Percentiles rank a stretch among this genome's conserved stretches.
Conservation (phyloP, 1,284 basidiomycete species). For the Sphaerobolus stellatus region DNA sequence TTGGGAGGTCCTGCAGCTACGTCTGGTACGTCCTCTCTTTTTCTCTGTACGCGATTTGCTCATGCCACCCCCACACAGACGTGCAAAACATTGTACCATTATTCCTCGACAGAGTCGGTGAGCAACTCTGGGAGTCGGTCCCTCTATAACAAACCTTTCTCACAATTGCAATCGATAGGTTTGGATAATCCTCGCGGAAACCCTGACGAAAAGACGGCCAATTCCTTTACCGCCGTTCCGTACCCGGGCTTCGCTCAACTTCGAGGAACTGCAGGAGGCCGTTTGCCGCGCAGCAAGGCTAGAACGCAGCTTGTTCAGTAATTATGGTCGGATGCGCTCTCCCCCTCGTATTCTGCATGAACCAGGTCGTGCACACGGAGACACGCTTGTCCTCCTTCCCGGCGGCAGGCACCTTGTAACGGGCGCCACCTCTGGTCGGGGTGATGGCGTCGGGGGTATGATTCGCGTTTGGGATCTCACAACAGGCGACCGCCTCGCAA, state of each 20-base stretch:
- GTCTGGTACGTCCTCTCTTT: conserved; percentile 7
- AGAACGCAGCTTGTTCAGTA: conserved; percentile 12
- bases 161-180: neutral
- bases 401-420: conserved; percentile 11
- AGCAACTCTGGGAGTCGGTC: neutral
- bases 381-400: conserved; percentile 9
- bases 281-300: conserved; percentile 11
- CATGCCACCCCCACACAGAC: conserved; percentile 8
- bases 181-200: conserved; percentile 12
- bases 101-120: conserved; percentile 2
- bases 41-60: neutral
- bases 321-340: conserved; percentile 7
- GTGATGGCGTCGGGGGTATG: conserved; percentile 2
- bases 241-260: conserved; percentile 4
- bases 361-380: conserved; percentile 9
- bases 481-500: conserved; percentile 3
- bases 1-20: conserved; percentile 5
- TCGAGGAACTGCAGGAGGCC: conserved; percentile 2
- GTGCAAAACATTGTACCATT: conserved; percentile 9
- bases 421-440: conserved; percentile 9
- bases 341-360: conserved; percentile 10
- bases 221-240: conserved; percentile 12
- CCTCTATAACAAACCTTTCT: neutral
- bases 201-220: conserved; percentile 9
- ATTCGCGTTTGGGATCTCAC: conserved; percentile 10